Conservation (phyloP, 208 protist genomes). For the Perkinsela sp. region DNA sequence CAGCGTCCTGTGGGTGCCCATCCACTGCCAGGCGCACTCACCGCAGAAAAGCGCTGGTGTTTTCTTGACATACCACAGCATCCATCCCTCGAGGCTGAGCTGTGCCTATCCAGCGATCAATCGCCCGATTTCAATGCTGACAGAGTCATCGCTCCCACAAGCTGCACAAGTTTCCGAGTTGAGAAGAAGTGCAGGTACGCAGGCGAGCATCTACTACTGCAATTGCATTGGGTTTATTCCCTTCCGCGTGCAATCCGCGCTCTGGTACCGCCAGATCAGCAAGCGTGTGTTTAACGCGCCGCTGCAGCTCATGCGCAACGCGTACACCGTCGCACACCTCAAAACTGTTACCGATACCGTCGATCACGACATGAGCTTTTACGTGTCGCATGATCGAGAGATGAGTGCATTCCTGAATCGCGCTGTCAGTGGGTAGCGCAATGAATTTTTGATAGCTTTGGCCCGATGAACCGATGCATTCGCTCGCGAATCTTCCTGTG, state of each 20-base stretch:
- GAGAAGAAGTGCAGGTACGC: too few species aligned
- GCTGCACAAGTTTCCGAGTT: background rate
- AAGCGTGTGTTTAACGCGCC: background rate
- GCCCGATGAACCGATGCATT: too few species aligned
- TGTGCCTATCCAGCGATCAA: background rate
- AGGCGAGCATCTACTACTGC: too few species aligned
- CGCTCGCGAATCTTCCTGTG: too few species aligned
- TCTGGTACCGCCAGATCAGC: background rate
- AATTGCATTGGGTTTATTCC: background rate
- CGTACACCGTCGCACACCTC: background rate
- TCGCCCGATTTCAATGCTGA: background rate
- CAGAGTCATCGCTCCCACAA: background rate
- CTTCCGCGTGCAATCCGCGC: background rate
- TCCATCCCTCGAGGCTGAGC: background rate
- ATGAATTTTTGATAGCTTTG: too few species aligned
- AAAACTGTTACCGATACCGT: background rate
- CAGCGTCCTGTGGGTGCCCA: background rate
- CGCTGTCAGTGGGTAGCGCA: background rate
- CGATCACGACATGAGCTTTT: background rate
- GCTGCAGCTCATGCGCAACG: background rate
- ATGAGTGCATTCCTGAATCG: background rate
- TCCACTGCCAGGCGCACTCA: background rate
- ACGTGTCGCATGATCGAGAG: background rate
- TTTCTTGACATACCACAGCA: background rate
- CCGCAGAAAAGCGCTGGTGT: background rate